Conservation (phyloP, 139 green algal species). For the Chlorella sp. region DNA sequence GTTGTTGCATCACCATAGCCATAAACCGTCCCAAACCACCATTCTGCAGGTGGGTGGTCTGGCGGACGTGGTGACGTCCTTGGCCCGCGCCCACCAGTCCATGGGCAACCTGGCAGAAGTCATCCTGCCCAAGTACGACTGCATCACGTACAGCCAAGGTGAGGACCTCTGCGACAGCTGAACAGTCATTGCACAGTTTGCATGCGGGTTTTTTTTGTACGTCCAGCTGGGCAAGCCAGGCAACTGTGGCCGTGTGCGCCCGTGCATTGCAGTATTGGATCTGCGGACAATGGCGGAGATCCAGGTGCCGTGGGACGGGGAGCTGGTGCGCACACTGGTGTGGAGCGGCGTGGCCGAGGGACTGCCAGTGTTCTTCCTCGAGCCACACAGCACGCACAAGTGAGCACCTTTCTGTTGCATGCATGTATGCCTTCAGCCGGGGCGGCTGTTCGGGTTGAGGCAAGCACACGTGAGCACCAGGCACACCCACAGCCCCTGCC, state of each 20-base stretch:
- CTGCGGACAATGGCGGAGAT: conserved; percentile 16
- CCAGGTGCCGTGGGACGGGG: conserved; percentile 17
- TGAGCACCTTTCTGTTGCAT: not conserved
- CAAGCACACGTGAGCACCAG: too few species aligned
- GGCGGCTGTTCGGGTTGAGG: too few species aligned
- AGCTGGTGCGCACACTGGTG: conserved; percentile 23
- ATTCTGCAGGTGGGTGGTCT: conserved; percentile 79
- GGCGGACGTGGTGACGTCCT: conserved; percentile 82
- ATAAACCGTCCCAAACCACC: too few species aligned
- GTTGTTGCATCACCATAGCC: too few species aligned
- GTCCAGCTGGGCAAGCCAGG: too few species aligned
- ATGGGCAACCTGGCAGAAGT: conserved; percentile 61
- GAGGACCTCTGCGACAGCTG: too few species aligned
- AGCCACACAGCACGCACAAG: conserved; percentile 22
- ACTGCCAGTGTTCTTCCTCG: conserved; percentile 36
- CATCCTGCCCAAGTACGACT: conserved; percentile 93
- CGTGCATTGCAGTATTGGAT: conserved; percentile 12
- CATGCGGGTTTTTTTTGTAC: too few species aligned
- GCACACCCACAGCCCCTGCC: too few species aligned
- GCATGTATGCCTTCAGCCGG: too few species aligned
- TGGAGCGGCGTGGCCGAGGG: conserved; percentile 44
- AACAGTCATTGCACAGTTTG: too few species aligned
- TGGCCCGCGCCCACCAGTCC: conserved; percentile 77
- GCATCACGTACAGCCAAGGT: conserved; percentile 60
- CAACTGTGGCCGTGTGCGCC: too few species aligned